Evolutionary conservation across 2,329 filamentous ascomycete genomes (phyloP), one percentile per base, ranked within the genome.

Genomic region (Ceratocystis albifundus): DNA sequence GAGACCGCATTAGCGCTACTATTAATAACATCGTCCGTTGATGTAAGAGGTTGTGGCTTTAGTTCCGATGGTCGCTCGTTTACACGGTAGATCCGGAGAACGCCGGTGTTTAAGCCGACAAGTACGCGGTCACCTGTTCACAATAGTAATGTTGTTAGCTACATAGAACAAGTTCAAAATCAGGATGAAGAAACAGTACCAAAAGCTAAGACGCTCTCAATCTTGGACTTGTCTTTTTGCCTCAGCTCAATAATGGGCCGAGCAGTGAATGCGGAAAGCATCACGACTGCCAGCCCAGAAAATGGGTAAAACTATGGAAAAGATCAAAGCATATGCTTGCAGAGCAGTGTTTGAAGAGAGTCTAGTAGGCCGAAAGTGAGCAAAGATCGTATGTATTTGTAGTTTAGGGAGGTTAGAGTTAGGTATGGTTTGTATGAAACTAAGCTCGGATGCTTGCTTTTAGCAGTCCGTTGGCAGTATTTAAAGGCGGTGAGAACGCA

Each of bases 191-290:
- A 25, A n/a, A 30, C 69, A 76, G 67, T 81, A 90, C 88, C 91
- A 77, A 96, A 90, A 69, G 93, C 90, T 61, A 97, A 82, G 71
- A 99, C 90, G 62, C 90, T 94, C 78, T 99, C 94, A 77, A 99
- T 96, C 80, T 88, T 94, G 70, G 90, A 95, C 80, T 95, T 96
- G 84, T 97, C 93, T 76, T 90, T 88, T 76, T 87, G 86, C 79
- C 89, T 92, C 73, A 99, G 88, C 88, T 99, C 94, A 81, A 97
- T 89, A 75, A 99, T 93, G 70, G 92, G 89, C 74, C 90, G 89
- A 79, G 94, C 92, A 72, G 89, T 96, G 79, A 99, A 99, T 74
- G 94, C 94, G 77, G 93, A 95, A 77, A 99, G 88, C 94, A 96
- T 96, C 77, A 80, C 80, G 76, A 73, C 70, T 70, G 72, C 76